Evolutionary conservation across 768 basidiomycete genomes (phyloP).

Genomic region (Lepiota brunneoincarnata): DNA sequence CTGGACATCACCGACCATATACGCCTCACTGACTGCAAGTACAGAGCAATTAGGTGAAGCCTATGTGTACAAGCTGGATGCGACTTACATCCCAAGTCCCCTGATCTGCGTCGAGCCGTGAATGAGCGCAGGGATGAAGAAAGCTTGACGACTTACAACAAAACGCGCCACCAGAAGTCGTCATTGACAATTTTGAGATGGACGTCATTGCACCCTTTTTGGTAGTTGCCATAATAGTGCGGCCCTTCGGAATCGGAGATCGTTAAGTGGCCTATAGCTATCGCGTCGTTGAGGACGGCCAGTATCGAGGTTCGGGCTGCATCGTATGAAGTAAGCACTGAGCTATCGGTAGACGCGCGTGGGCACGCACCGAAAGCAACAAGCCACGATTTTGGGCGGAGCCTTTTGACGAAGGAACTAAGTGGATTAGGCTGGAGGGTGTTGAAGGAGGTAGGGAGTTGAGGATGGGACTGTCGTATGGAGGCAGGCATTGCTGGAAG

Average conservation of each 20-base stretch:
- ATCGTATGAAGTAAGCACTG: neutral
- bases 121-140: conserved; percentile 11
- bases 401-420: conserved; percentile 39
- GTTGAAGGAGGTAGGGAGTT: conserved; percentile 41
- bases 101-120: conserved; percentile 38
- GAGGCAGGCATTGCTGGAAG: conserved; percentile 35
- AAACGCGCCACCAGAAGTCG: conserved; percentile 66
- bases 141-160: conserved; percentile 43
- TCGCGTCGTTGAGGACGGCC: conserved; percentile 54
- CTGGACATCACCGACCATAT: conserved; percentile 69
- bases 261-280: conserved; percentile 57
- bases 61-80: neutral
- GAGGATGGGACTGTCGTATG: conserved; percentile 34
- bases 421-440: conserved; percentile 41
- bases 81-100: conserved; percentile 63
- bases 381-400: conserved; percentile 48
- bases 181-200: conserved; percentile 54
- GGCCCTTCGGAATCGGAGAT: conserved; percentile 60
- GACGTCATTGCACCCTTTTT: conserved; percentile 61
- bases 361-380: conserved; percentile 42
- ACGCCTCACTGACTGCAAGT: conserved; percentile 64
- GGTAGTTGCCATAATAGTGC: conserved; percentile 54
- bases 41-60: conserved; percentile 11
- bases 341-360: conserved; percentile 2
- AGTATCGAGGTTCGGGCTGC: conserved; percentile 61